Evolutionary conservation across 768 basidiomycete genomes (phyloP), one percentile per base, ranked within the genome.

Genomic region (Lactarius psammicola): DNA sequence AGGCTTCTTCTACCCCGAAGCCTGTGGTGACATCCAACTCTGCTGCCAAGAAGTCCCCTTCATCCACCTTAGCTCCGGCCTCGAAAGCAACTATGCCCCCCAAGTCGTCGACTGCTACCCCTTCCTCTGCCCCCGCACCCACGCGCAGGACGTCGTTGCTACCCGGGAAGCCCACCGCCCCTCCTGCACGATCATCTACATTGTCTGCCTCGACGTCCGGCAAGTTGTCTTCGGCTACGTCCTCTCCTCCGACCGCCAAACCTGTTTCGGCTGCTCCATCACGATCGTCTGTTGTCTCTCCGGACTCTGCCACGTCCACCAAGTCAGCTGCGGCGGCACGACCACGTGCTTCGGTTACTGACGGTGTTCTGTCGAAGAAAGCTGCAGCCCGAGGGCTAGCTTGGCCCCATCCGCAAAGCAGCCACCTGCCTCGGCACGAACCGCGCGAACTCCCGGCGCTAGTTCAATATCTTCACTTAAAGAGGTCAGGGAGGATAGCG

Each of bases 381-480:
- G 44, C 74, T 18, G 34, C 68, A 28, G 42, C 71, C 46, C 74
- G 20, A 70, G 73, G 26, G 42, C 65, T 10, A 76, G 73, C 54
- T 42, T 76, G 26, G 71, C 74, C n/a, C 57, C 73, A 9, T 72
- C 78, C 17, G 63, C 82, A 31, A 73, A 76, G 33, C 70, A 78
- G 55, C 54, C 79, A 2, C 70, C 78, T 62, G 72, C 79, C 31
- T 67, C 79, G 18, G 70, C 77, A 59, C 71, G 78, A 33, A 70
- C 78, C 13, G 23, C 49, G 62, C 67, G 84, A 49, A 74, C 82
- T 62, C 80, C 84, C 20, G 75, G 83, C 33, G 71, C 84, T 44
- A 77, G 80, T 30, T 92, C 90, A 17, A 85, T 92, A 56, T 82
- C 88, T n/a, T 90, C 90, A 10, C 86, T 92, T 65, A 82, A 81